Conservation (phyloP, 345 rosid species). For the Dovyalis caffra region DNA sequence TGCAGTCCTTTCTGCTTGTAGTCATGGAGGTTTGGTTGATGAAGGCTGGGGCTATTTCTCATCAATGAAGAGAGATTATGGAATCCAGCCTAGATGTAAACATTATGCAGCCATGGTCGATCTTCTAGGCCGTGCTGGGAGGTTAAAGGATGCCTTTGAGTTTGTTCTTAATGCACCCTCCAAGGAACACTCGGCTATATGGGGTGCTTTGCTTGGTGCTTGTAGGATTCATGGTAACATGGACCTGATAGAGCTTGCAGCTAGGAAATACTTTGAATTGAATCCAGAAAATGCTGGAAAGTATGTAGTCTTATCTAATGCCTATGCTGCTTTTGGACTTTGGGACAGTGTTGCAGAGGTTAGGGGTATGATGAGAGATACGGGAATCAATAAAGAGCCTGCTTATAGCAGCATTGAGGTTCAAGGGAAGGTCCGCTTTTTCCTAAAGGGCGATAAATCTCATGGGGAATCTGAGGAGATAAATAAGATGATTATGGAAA, state of each 20-base stretch:
- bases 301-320: slow-evolving; percentile 61
- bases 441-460: slow-evolving; percentile 51
- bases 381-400: slow-evolving; percentile 54
- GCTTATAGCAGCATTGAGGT: slow-evolving; percentile 69
- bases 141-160: slow-evolving; percentile 58
- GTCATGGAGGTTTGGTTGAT: too few species aligned
- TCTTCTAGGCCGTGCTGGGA: slow-evolving; percentile 67
- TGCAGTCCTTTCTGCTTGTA: too few species aligned
- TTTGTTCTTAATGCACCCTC: slow-evolving; percentile 56
- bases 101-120: slow-evolving; percentile 78
- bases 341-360: slow-evolving; percentile 62
- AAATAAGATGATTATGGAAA: slow-evolving; percentile 40
- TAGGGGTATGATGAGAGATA: slow-evolving; percentile 49
- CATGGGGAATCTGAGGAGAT: slow-evolving; percentile 47
- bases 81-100: slow-evolving; percentile 52
- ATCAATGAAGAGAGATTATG: slow-evolving; percentile 55
- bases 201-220: slow-evolving; percentile 77
- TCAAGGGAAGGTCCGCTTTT: slow-evolving; percentile 49
- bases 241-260: slow-evolving; percentile 50
- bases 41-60: slow-evolving; percentile 50
- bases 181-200: slow-evolving; percentile 50
- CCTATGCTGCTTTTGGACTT: slow-evolving; percentile 57
- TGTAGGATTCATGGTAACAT: slow-evolving; percentile 63
- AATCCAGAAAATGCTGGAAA: slow-evolving; percentile 66
- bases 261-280: slow-evolving; percentile 50